These are phyloP conservation scores for Naganishia albida DNA, from an alignment of 1,284 basidiomycete genomes.

Conservation along the genomic window DNA sequence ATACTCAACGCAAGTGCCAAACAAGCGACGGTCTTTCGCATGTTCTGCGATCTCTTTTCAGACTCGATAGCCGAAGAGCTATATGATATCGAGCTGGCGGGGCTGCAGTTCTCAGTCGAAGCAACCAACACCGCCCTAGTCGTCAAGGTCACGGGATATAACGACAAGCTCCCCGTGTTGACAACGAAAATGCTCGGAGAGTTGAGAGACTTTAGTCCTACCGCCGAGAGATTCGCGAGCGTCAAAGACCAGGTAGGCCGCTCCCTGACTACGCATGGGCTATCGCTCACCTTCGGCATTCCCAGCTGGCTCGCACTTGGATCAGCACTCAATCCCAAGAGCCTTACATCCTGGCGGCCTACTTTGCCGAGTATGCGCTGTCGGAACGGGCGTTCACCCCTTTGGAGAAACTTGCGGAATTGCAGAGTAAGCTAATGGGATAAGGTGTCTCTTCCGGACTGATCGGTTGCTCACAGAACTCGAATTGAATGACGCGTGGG, in stretches of 20 bases:
- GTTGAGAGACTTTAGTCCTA: slow-evolving; percentile 65
- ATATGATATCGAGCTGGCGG: slow-evolving; percentile 91
- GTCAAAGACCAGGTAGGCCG: slow-evolving; percentile 69
- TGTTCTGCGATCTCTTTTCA: slow-evolving; percentile 81
- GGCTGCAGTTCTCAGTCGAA: slow-evolving; percentile 74
- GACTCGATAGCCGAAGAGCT: slow-evolving; percentile 85
- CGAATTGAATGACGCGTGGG: slow-evolving; percentile 69
- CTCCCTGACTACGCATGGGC: not conserved
- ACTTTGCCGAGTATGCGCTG: slow-evolving; percentile 75
- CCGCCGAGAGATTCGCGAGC: slow-evolving; percentile 72
- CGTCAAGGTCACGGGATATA: slow-evolving; percentile 80
- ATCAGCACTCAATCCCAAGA: slow-evolving; percentile 85
- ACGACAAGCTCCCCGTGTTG: slow-evolving; percentile 85
- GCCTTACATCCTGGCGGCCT: slow-evolving; percentile 79
- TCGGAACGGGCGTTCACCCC: slow-evolving; percentile 74
- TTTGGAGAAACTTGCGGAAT: slow-evolving; percentile 73
- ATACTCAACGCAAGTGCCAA: slow-evolving; percentile 50
- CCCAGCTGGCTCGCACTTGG: slow-evolving; percentile 69
- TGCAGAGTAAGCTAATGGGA: slow-evolving; percentile 62
- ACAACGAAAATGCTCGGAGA: slow-evolving; percentile 73
- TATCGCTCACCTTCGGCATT: not conserved
- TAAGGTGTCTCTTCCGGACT: slow-evolving; percentile 17
- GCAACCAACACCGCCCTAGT: slow-evolving; percentile 66
- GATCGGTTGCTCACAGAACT: slow-evolving; percentile 59
- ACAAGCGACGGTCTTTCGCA: slow-evolving; percentile 48